Evolutionary conservation across 768 basidiomycete species (phyloP).

Genomic region (Phlegmacium glaucopus): DNA sequence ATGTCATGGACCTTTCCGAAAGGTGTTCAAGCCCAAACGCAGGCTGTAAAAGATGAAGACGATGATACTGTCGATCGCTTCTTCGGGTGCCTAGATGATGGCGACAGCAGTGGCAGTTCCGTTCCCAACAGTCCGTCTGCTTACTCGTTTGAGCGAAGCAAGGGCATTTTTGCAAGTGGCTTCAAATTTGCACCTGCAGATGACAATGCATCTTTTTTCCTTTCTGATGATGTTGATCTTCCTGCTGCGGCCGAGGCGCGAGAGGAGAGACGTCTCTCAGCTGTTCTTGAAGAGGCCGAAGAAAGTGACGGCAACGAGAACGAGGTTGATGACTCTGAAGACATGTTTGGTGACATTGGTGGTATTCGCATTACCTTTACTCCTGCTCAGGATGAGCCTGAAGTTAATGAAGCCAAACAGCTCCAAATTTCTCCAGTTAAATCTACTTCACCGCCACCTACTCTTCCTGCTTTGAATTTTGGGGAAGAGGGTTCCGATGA

Average conservation of each 20-base stretch:
- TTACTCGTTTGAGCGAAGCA: conserved; percentile 53
- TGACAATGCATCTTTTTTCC: conserved; percentile 48
- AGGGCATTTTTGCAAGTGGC: conserved; percentile 54
- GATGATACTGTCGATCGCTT: conserved; percentile 66
- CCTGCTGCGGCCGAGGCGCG: conserved; percentile 48
- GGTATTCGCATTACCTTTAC: conserved; percentile 77
- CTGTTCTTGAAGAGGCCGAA: conserved; percentile 28
- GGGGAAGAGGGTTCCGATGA: conserved; percentile 27
- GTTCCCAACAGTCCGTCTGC: conserved; percentile 42
- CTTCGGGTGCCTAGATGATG: conserved; percentile 69
- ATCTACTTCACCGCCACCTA: conserved; percentile 27
- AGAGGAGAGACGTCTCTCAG: conserved; percentile 26
- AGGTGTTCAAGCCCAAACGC: conserved; percentile 17
- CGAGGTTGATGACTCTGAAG: conserved; percentile 38
- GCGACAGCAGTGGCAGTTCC: conserved; percentile 32
- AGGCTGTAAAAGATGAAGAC: conserved; percentile 20
- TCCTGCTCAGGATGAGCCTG: conserved; percentile 47
- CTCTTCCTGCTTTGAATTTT: conserved; percentile 33
- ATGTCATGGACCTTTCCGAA: conserved; percentile 64
- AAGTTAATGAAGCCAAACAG: conserved; percentile 24
- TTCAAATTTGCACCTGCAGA: conserved; percentile 46
- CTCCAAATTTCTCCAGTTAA: conserved; percentile 26
- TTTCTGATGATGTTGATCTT: conserved; percentile 39
- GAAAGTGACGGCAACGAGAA: conserved; percentile 39
- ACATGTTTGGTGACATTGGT: conserved; percentile 59